A percentile compares a stretch with the other conserved stretches of the same genome.
Conservation (phyloP, 495 filamentous ascomycete genomes). For the Penicillium silybi region DNA sequence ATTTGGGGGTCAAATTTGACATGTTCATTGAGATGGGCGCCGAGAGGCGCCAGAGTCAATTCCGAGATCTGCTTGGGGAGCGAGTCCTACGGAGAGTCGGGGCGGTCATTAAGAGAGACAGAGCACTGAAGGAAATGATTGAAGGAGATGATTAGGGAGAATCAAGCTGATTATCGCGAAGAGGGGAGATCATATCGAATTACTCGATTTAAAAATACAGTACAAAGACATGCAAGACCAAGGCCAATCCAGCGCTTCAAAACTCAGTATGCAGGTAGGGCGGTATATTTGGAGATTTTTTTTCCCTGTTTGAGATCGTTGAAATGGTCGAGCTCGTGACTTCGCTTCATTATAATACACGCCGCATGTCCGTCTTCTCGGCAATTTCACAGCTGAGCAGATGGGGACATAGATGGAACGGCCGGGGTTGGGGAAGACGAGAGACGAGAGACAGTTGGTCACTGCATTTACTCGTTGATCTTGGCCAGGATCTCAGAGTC, state of each 20-base stretch:
- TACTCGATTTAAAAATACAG: constrained; percentile 42
- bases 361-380: constrained; percentile 8
- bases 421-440: constrained; percentile 9
- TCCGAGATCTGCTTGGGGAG: neutral
- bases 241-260: constrained; percentile 44
- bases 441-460: constrained; percentile 15
- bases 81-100: neutral
- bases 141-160: neutral
- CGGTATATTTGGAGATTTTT: constrained; percentile 11
- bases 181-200: constrained; percentile 39
- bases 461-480: constrained; percentile 70
- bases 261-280: constrained; percentile 35
- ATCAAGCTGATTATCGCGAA: constrained; percentile 16
- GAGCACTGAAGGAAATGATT: neutral
- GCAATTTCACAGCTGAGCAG: constrained; percentile 14
- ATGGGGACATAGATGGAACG: neutral
- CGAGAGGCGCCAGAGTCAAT: neutral
- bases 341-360: constrained; percentile 42
- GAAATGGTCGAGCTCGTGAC: constrained; percentile 30
- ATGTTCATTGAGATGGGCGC: neutral
- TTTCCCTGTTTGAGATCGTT: constrained; percentile 26
- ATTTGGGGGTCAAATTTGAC: neutral
- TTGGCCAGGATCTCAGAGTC: constrained; percentile 90
- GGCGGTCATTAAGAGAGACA: neutral
- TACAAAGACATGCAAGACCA: constrained; percentile 40